phyloP scores from a whole-genome alignment of 306 rosid species.

The Cicer yamashitae region DNA sequence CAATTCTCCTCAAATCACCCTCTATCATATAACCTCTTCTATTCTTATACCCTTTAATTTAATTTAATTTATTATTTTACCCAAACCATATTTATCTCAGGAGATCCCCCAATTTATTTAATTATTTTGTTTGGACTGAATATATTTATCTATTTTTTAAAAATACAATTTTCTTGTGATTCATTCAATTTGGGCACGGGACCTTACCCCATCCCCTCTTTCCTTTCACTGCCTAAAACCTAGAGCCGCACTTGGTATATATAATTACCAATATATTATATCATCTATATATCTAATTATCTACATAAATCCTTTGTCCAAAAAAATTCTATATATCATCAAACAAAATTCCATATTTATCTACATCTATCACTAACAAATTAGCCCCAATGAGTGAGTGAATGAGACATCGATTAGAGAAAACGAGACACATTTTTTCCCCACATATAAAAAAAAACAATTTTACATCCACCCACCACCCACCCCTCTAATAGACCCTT shows the following conservation, averaged over 20 bases:
- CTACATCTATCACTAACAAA: slow-evolving; percentile 40
- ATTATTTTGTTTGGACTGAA: no score
- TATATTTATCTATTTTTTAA: not conserved
- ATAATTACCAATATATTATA: not conserved
- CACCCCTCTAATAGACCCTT: slow-evolving; percentile 46
- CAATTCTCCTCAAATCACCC: slow-evolving; percentile 10
- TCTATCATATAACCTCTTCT: not conserved
- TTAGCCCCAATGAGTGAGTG: slow-evolving; percentile 36
- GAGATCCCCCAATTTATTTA: not conserved
- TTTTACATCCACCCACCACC: slow-evolving; percentile 39
- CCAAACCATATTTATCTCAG: not conserved
- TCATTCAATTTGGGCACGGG: slow-evolving; percentile 66
- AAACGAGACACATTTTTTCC: not conserved
- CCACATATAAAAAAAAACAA: slow-evolving; percentile 45
- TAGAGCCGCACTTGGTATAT: slow-evolving; percentile 46
- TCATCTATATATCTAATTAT: not conserved
- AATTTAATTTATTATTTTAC: not conserved
- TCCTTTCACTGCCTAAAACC: slow-evolving; percentile 45
- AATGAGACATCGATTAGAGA: slow-evolving; percentile 48
- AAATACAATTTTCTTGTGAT: not conserved
- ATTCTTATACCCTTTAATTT: not conserved
- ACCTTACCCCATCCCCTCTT: slow-evolving; percentile 45
- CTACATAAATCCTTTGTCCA: not conserved
- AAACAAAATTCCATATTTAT: no score
- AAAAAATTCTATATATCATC: no score